These are phyloP conservation scores for Penicillium polonicum DNA, from an alignment of 2,329 filamentous ascomycete species.

Conservation along the genomic window DNA sequence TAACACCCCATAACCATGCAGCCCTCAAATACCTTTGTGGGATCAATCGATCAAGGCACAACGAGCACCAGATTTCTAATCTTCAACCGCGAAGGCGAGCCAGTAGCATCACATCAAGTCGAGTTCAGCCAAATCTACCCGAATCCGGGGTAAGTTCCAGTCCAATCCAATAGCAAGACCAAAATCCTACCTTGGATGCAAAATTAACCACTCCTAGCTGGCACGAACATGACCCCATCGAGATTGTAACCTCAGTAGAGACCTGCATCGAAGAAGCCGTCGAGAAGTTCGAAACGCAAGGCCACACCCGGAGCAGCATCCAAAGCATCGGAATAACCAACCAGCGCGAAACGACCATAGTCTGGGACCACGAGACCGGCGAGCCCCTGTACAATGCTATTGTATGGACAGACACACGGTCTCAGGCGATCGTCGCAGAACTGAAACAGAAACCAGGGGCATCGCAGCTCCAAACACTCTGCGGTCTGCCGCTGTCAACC, in stretches of 20 bases:
- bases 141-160: constrained; percentile 68
- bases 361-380: constrained; percentile 79
- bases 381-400: constrained; percentile 80
- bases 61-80: constrained; percentile 87
- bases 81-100: constrained; percentile 75
- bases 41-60: constrained; percentile 86
- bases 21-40: constrained; percentile 59
- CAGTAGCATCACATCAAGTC: constrained; percentile 78
- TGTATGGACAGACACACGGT: constrained; percentile 86
- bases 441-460: constrained; percentile 67
- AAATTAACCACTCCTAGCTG: constrained; percentile 55
- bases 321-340: constrained; percentile 81
- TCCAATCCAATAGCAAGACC: background rate
- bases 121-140: constrained; percentile 84
- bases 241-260: constrained; percentile 71
- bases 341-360: constrained; percentile 82
- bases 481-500: constrained; percentile 79
- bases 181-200: background rate
- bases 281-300: constrained; percentile 64
- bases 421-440: constrained; percentile 70
- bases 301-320: constrained; percentile 65
- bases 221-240: constrained; percentile 82
- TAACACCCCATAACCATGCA: constrained; percentile 20
- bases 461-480: constrained; percentile 65
- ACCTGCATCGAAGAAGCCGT: constrained; percentile 74